Conservation (phyloP, 306 rosid genomes). For the Adenanthera pavonina region DNA sequence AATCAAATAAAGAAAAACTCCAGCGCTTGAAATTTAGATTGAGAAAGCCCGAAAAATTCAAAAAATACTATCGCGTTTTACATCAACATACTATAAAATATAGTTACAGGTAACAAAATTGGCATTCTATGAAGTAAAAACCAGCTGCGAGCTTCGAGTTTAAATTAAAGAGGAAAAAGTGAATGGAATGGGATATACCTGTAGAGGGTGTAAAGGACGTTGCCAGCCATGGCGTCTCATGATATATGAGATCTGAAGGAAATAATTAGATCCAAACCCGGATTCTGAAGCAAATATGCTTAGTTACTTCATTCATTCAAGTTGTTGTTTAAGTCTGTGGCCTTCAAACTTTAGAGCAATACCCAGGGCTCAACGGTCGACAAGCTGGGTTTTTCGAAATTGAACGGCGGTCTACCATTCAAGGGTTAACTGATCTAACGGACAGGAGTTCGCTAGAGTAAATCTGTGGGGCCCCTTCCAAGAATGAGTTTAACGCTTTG, state of each 20-base stretch:
- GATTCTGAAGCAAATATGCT: not conserved
- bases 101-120: not conserved
- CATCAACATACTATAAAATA: not conserved
- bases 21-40: not conserved
- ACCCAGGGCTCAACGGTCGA: constrained; percentile 46
- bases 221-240: constrained; percentile 98
- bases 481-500: not conserved
- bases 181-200: constrained; percentile 47
- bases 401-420: constrained; percentile 42
- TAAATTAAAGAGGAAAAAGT: not conserved
- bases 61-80: not conserved
- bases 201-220: constrained; percentile 88
- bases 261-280: not conserved
- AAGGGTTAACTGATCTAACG: constrained; percentile 40
- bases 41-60: not conserved
- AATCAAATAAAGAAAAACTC: not conserved
- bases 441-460: constrained; percentile 4
- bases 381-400: constrained; percentile 40
- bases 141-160: not conserved
- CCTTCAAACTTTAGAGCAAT: not conserved
- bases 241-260: constrained; percentile 18
- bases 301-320: not conserved
- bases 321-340: not conserved
- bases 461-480: constrained; percentile 23
- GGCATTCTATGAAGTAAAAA: constrained; percentile 5